phyloP scores from a whole-genome alignment of 257 asterid species.

The Oldenlandia corymbosa region DNA sequence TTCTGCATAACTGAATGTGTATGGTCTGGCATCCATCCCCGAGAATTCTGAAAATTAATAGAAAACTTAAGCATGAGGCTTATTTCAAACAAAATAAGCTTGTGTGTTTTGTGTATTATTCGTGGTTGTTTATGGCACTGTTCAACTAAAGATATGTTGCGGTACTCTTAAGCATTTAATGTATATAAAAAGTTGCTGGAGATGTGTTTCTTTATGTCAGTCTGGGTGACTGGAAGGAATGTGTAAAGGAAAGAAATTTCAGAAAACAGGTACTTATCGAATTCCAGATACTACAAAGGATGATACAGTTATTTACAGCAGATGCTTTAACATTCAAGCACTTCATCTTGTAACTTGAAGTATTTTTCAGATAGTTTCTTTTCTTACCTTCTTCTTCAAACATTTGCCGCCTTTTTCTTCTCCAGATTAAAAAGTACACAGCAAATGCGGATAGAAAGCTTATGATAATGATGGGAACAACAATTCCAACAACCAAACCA shows the following conservation, averaged over 20 bases:
- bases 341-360: too few species aligned
- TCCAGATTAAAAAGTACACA: slow-evolving; percentile 16
- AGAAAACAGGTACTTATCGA: neutral
- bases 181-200: neutral
- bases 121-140: neutral
- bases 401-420: neutral
- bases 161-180: neutral
- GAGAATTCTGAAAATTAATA: slow-evolving; percentile 47
- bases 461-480: slow-evolving; percentile 36
- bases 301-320: neutral
- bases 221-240: neutral
- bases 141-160: neutral
- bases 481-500: slow-evolving; percentile 61
- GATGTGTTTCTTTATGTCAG: too few species aligned
- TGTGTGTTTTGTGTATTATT: neutral
- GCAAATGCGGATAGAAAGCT: slow-evolving; percentile 36
- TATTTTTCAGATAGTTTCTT: neutral
- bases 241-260: neutral
- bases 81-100: neutral
- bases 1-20: slow-evolving; percentile 62
- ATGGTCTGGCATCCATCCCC: slow-evolving; percentile 72
- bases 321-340: neutral
- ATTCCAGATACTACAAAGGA: neutral
- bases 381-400: neutral
- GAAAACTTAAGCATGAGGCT: neutral